Conservation (phyloP, 176 grass and related monocot genomes). For the Musa beccarii region DNA sequence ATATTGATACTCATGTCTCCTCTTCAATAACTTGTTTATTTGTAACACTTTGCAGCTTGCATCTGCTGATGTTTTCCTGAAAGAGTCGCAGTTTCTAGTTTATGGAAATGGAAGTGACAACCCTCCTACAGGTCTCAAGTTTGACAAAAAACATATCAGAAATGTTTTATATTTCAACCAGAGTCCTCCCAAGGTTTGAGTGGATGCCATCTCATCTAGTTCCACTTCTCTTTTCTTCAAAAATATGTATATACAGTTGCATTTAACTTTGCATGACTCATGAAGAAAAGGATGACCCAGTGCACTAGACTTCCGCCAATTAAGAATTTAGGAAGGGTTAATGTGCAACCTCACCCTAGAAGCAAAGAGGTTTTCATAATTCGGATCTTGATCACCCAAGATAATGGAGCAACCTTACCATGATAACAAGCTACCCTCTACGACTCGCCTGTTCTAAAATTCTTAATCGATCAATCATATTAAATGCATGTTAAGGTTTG, state of each 20-base stretch:
- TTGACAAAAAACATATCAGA: slow-evolving; percentile 88
- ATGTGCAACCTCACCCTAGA: too few species aligned
- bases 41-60: slow-evolving; percentile 49
- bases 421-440: too few species aligned
- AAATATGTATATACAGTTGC: background rate
- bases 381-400: too few species aligned
- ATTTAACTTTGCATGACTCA: background rate
- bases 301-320: too few species aligned
- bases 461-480: background rate
- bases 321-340: too few species aligned
- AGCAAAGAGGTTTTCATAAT: too few species aligned
- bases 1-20: background rate
- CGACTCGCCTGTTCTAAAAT: background rate
- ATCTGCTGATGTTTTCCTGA: slow-evolving; percentile 84
- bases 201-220: background rate
- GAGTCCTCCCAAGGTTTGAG: slow-evolving; percentile 68
- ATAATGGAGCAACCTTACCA: too few species aligned
- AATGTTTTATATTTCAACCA: slow-evolving; percentile 78
- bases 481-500: background rate
- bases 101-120: slow-evolving; percentile 94
- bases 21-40: slow-evolving; percentile 18
- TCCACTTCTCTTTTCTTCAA: background rate
- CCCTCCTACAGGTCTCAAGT: slow-evolving; percentile 73
- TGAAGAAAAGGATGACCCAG: background rate
- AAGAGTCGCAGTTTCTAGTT: slow-evolving; percentile 76